phyloP scores from a whole-genome alignment of 306 rosid genomes.

The Clitoria ternatea region DNA sequence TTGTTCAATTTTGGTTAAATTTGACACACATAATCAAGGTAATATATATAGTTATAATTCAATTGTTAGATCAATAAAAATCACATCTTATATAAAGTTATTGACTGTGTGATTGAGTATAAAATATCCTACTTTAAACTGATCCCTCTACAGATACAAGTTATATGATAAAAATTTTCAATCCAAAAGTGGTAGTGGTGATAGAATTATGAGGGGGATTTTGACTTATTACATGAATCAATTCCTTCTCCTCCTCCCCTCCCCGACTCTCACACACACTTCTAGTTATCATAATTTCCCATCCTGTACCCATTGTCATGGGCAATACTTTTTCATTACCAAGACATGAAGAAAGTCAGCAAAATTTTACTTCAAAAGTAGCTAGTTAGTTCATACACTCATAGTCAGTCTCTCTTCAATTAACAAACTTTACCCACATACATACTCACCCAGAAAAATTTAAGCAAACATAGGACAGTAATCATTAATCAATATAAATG shows the following conservation, averaged over 20 bases:
- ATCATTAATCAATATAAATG: conserved; percentile 15
- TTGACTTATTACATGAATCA: neutral
- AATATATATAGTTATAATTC: neutral
- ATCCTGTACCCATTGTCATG: neutral
- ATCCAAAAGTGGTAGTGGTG: neutral
- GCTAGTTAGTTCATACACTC: neutral
- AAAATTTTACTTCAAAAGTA: neutral
- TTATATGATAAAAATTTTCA: neutral
- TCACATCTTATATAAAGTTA: neutral
- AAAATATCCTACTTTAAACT: neutral
- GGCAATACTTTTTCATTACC: neutral
- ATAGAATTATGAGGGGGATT: neutral
- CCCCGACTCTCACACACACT: neutral
- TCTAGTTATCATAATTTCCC: neutral
- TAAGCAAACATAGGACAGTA: neutral
- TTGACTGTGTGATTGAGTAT: neutral
- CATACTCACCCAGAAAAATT: neutral
- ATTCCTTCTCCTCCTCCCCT: neutral
- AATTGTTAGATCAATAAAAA: neutral
- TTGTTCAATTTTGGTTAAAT: neutral
- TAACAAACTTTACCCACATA: neutral
- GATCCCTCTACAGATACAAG: neutral
- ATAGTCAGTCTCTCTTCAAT: neutral
- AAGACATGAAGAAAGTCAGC: neutral
- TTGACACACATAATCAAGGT: neutral